These are phyloP conservation scores for Colletotrichum tanaceti DNA, from an alignment of 2,329 filamentous ascomycete species.

Conservation along the genomic window DNA sequence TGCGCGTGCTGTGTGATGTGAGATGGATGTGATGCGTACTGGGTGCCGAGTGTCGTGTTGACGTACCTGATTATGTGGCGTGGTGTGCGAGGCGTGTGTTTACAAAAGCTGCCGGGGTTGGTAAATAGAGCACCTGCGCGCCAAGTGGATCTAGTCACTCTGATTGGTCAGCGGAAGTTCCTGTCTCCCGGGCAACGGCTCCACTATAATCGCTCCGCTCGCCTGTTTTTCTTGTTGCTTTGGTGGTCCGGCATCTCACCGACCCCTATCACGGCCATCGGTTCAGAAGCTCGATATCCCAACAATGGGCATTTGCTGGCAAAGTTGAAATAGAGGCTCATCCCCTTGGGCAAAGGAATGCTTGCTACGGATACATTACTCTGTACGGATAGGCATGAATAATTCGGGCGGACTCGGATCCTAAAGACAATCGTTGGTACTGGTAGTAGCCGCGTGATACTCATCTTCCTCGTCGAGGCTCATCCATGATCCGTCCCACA, in stretches of 20 bases:
- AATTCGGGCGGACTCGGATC: too few species aligned
- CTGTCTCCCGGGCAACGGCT: conserved; percentile 26
- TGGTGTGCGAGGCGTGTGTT: conserved; percentile 17
- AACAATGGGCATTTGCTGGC: neutral
- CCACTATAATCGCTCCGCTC: neutral
- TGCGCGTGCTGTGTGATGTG: conserved; percentile 4
- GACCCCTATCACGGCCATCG: neutral
- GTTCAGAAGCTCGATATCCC: neutral
- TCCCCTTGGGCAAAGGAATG: neutral
- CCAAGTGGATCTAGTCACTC: conserved; percentile 19
- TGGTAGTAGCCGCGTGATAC: neutral
- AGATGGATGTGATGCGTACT: conserved; percentile 5
- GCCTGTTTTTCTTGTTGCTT: conserved; percentile 11
- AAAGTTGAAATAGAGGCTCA: too few species aligned
- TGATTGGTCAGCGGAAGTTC: conserved; percentile 2
- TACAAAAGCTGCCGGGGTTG: conserved; percentile 30
- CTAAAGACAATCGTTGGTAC: neutral
- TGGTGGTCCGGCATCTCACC: conserved; percentile 11
- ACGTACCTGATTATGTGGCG: neutral
- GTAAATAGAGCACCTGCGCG: conserved; percentile 39
- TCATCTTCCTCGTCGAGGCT: neutral
- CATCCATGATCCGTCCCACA: too few species aligned
- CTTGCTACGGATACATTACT: neutral
- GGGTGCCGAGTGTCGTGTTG: neutral
- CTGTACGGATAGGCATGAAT: too few species aligned